Percentiles rank a stretch among this genome's conserved stretches.
Conservation (phyloP, 2,329 filamentous ascomycete genomes). For the Alternaria arbusti region DNA sequence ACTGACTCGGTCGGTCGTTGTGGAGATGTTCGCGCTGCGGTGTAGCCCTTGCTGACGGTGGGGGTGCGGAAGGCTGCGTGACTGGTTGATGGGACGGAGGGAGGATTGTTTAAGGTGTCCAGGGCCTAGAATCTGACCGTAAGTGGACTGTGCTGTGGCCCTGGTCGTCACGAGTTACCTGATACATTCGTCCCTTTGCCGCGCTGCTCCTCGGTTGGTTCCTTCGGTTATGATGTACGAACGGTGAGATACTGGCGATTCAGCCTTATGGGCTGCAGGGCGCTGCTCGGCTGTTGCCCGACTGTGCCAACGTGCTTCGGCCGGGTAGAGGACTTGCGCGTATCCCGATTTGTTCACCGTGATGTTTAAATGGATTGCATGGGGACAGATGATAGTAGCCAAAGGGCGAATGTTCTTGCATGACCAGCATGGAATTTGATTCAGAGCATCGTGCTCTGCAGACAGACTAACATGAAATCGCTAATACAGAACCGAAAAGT, state of each 20-base stretch:
- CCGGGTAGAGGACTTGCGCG: neutral
- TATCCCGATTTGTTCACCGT: neutral
- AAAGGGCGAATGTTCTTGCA: neutral
- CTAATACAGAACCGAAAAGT: neutral
- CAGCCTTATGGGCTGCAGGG: neutral
- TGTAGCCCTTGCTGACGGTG: neutral
- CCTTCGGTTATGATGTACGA: neutral
- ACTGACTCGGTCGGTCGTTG: neutral
- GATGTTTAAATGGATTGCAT: neutral
- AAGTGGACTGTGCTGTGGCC: neutral
- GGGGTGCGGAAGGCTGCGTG: neutral
- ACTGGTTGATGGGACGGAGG: neutral
- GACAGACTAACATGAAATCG: neutral
- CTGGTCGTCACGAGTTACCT: neutral
- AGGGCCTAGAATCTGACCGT: neutral
- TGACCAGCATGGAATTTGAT: constrained; percentile 1
- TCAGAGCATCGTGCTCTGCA: neutral
- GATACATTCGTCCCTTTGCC: neutral
- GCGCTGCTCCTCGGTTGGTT: neutral
- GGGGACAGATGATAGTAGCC: neutral
- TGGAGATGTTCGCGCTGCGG: neutral
- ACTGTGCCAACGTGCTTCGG: neutral
- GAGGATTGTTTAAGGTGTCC: neutral
- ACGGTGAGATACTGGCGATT: neutral
- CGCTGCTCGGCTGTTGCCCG: neutral